These are phyloP conservation scores for Trifolium fragiferum DNA, from an alignment of 306 rosid species.

Conservation along the genomic window DNA sequence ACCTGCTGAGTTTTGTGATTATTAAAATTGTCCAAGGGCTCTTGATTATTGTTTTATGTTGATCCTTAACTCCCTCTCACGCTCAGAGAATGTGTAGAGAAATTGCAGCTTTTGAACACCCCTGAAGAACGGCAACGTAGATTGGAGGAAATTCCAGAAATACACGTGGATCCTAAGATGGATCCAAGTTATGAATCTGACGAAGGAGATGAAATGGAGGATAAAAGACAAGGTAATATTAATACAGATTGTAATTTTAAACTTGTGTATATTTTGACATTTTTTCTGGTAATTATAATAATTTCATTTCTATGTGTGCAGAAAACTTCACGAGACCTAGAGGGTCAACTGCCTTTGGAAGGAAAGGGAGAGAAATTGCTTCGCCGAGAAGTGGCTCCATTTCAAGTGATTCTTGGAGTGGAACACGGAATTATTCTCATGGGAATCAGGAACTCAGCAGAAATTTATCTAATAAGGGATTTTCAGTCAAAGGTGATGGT, in stretches of 20 bases:
- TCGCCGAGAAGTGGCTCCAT: conserved; percentile 78
- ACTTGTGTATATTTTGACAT: not conserved
- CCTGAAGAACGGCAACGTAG: conserved; percentile 99
- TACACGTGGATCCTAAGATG: conserved; percentile 94
- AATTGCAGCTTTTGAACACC: conserved; percentile 88
- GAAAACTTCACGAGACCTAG: conserved; percentile 73
- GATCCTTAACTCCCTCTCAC: conserved; percentile 76
- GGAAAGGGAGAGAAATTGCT: conserved; percentile 74
- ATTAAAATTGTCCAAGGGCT: conserved; percentile 15
- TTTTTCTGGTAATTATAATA: conserved; percentile 11
- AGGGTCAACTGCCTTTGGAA: conserved; percentile 73
- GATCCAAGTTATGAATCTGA: conserved; percentile 96
- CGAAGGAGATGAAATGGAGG: conserved; percentile 79
- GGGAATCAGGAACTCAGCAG: conserved; percentile 67
- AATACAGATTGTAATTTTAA: conserved; percentile 26
- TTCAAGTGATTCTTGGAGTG: conserved; percentile 79
- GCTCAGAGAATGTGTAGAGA: conserved; percentile 99
- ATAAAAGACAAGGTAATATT: conserved; percentile 66
- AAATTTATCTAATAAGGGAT: conserved; percentile 71
- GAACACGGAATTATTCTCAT: conserved; percentile 64
- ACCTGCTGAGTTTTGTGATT: conserved; percentile 9
- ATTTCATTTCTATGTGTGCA: conserved; percentile 53
- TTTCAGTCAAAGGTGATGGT: conserved; percentile 66
- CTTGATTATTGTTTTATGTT: conserved; percentile 20
- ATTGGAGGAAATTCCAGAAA: conserved; percentile 85